phyloP scores from a whole-genome alignment of 2,329 filamentous ascomycete species.

The Fusarium bactridioides region DNA sequence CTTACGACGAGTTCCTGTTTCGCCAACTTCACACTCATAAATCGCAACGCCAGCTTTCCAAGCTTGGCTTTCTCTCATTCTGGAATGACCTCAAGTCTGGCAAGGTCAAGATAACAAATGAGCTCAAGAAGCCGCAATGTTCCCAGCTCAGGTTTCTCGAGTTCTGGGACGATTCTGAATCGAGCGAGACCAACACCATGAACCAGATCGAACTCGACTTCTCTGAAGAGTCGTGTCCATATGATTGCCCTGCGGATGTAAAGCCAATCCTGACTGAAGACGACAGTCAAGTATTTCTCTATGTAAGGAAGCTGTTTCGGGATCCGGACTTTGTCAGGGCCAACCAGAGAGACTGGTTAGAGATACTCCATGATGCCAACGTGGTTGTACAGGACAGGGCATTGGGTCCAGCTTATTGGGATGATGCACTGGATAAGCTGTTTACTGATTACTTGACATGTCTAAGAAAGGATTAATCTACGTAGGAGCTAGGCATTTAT shows the following conservation, averaged over 20 bases:
- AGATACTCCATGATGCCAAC: background rate
- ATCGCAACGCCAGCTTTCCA: background rate
- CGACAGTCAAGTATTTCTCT: background rate
- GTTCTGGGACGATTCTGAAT: accelerated
- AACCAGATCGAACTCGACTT: accelerated
- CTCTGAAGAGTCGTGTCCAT: background rate
- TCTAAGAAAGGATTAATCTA: background rate
- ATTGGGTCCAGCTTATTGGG: background rate
- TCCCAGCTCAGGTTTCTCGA: accelerated
- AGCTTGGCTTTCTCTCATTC: background rate
- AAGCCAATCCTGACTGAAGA: background rate
- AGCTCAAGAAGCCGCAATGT: background rate
- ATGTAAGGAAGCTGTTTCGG: background rate
- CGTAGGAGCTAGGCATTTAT: too few relatives aligned
- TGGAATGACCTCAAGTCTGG: background rate
- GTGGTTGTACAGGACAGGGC: background rate
- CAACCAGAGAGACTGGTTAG: background rate
- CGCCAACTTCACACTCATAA: background rate
- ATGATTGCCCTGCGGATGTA: background rate
- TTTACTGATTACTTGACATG: accelerated
- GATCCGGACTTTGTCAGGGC: background rate
- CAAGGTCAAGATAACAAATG: background rate
- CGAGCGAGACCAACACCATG: accelerated
- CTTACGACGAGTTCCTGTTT: background rate
- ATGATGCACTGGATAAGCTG: background rate